Evolutionary conservation across 1,284 basidiomycete species (phyloP).

Genomic region (Phellopilus nigrolimitatus): DNA sequence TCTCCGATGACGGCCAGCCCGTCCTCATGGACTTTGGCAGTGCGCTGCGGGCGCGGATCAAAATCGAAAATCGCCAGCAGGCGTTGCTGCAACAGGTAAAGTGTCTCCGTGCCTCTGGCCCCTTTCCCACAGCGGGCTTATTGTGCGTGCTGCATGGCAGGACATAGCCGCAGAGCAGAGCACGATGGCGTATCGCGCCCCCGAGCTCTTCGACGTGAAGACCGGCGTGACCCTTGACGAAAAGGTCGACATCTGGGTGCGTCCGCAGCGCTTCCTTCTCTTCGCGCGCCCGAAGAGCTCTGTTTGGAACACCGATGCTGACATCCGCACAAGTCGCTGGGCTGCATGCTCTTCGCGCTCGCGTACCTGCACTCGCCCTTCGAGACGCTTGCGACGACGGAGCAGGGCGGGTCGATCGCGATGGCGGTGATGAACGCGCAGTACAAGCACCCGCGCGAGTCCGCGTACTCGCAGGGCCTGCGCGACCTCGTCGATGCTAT

Average conservation of each 20-base stretch:
- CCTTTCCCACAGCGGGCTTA: too few species aligned
- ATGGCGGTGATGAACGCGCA: constrained; percentile 92
- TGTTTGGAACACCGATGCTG: too few species aligned
- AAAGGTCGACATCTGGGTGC: constrained; percentile 93
- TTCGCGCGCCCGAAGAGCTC: too few species aligned
- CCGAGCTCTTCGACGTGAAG: constrained; percentile 94
- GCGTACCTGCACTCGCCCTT: constrained; percentile 93
- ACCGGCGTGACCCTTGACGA: constrained; percentile 85
- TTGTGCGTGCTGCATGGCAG: constrained; percentile 39
- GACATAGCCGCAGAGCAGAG: constrained; percentile 94
- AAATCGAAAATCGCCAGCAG: constrained; percentile 76
- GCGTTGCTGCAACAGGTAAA: constrained; percentile 80
- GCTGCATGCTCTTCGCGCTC: constrained; percentile 87
- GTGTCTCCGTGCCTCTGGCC: too few species aligned
- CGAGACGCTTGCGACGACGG: constrained; percentile 81
- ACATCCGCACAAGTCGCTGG: constrained; percentile 83
- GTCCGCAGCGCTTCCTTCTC: too few species aligned
- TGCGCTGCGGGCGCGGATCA: constrained; percentile 73
- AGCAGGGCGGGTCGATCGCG: constrained; percentile 87
- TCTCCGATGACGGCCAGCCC: constrained; percentile 84
- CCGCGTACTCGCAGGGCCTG: constrained; percentile 77
- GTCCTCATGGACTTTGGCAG: constrained; percentile 99
- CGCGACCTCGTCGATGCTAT: constrained; percentile 78
- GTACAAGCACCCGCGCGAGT: constrained; percentile 76
- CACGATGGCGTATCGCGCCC: constrained; percentile 94